Base-by-base conservation (phyloP, 139 green algal species). In the Chlorella sorokiniana region DNA sequence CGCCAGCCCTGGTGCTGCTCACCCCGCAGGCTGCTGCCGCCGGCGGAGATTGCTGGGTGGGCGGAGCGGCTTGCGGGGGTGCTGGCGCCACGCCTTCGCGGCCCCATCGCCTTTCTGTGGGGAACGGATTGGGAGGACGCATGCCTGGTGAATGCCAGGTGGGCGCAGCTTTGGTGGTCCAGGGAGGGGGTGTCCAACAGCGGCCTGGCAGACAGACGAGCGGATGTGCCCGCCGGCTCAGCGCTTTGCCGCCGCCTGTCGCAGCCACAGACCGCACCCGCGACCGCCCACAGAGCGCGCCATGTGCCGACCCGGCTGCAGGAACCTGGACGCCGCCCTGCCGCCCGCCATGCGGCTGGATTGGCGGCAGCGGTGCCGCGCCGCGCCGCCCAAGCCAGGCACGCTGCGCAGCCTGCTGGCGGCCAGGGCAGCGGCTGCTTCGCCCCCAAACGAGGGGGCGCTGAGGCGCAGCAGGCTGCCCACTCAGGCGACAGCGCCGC, bases 101-200 rank as follows among this genome's bases (percentile, higher is more conserved):
- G 84, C 9, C 86, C 78, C 33, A 41, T 86, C 38, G 86, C 84
- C 63, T 86, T 88, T 35, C 42, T 89, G 70, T 89, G 84, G 77
- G 86, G 86, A 6, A 89, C 86, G 0, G 86, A 89, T 63, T 83
- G 78, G 81, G 81, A 83, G 37, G 83, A 89, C 52, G 52, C 78
- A 27, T 83, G 82, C 3, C 45, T 83, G 25, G 38, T 81, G 22
- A 89, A 89, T 35, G 70, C 76, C 33, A 59, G 69, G 70, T 29
- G 22, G 5, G 67, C 3, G 40, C 61, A 8, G n/a, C n/a, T n/a
- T n/a, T 20, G 61, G 61, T 9, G 20, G 61, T 10, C 7, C 61
- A 41, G 7, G n/a, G 18, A 6, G 4, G 38, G 25, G 6, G 63
- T n/a, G n/a, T n/a, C n/a, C n/a, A n/a, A n/a, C n/a, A n/a, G n/a